Base-by-base conservation (phyloP, 148 eudicot species). In the Amaranthus hypochondriacus region DNA sequence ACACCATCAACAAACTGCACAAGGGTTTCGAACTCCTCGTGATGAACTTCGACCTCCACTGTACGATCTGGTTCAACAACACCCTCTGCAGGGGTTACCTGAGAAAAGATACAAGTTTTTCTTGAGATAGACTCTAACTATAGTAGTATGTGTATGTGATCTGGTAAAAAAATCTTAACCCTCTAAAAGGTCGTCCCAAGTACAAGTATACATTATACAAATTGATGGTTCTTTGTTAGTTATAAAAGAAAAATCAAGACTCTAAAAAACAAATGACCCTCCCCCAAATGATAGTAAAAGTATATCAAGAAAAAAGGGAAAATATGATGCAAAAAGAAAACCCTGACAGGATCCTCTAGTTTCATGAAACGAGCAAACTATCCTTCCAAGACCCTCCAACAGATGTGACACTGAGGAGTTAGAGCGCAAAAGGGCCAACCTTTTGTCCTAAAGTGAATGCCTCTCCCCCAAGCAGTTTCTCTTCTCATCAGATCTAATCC, bases 1-100 rank as follows among this genome's bases (percentile, higher is more conserved):
- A 87, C 80, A 47, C 99, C 99, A 75, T 96, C 99, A 5, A 96
- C 89, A 75, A 81, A 92, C 78, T 89, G 92, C 74, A 85, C 97
- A 44, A 81, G 66, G 18, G 91, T 88, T 71, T 90, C 88, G 84
- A 85, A 86, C 58, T 89, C 87, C 73, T 90, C 89, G 14, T 87
- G 90, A 70, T 83, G 87, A 80, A 96, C 85, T 49, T 89, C 77
- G 18, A 92, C 84, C 83, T 95, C 99, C 56, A 71, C 74, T 1
- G 92, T 89, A 50, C 84, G 88, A 82, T 87, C 88, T 46, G 90
- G 91, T 79, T 85, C 83, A 21, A 92, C 83, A 72, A 90, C 81
- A 70, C 99, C 99, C 73, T 75, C 58, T 49, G 94, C 87, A 0
- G 96, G 97, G 78, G 68, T 85, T 18, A 95, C 96, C 99, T 95